Evolutionary conservation across 2,329 filamentous ascomycete genomes (phyloP).

Genomic region (Aspergillus luchuensis): DNA sequence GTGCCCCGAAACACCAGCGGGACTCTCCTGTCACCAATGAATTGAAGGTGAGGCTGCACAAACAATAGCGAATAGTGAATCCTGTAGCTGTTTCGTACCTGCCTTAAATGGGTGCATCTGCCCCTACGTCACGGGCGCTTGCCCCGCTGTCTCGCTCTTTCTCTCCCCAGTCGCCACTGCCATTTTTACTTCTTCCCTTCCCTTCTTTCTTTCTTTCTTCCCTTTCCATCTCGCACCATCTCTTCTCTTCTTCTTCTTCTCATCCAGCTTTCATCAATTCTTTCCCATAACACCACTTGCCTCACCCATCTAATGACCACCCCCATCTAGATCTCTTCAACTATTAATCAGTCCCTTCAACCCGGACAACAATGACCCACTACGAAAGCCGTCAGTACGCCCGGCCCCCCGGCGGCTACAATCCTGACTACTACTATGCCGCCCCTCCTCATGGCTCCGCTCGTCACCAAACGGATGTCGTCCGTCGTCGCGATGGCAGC

Average conservation of each 20-base stretch:
- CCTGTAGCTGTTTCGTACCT: no score
- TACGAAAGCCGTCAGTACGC: conserved; percentile 39
- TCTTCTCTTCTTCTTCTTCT: conserved; percentile 10
- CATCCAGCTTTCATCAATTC: not conserved
- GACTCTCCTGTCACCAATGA: no score
- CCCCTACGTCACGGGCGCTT: conserved; percentile 25
- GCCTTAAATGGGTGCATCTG: not conserved
- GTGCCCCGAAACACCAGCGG: no score
- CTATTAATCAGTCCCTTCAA: not conserved
- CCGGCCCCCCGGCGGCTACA: conserved; percentile 29
- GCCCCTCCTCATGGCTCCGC: conserved; percentile 20
- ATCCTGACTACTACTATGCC: conserved; percentile 34
- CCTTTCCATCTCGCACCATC: conserved; percentile 13
- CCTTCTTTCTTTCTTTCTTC: conserved; percentile 11
- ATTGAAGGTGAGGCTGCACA: no score
- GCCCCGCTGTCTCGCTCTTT: not conserved
- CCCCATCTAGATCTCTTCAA: conserved; percentile 2
- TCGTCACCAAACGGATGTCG: conserved; percentile 18
- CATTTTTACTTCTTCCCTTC: conserved; percentile 15
- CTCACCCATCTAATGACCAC: not conserved
- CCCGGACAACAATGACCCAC: conserved; percentile 38
- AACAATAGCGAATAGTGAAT: not conserved
- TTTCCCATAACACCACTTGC: not conserved
- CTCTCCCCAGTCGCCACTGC: no score
- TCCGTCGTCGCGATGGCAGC: conserved; percentile 62